Base-by-base conservation (phyloP, 768 basidiomycete genomes). In the Scleroderma bovista region DNA sequence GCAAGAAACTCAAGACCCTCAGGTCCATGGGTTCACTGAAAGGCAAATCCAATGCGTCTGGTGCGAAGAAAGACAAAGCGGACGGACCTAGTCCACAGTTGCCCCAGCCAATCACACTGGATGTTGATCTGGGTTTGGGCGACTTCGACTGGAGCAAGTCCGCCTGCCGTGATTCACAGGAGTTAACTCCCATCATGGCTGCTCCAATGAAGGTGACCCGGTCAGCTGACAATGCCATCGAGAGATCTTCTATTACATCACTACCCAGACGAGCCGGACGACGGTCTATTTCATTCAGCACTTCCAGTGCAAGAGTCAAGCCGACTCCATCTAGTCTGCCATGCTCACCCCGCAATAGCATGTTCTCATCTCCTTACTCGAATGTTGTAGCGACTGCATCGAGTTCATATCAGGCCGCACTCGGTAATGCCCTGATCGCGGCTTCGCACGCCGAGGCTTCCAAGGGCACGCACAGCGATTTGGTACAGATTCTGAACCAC, bases 361-460 rank as follows among this genome's bases (percentile, higher is more conserved):
- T 71, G 39, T 63, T 67, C 48, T 67, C 65, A 7, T 63, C 65
- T 2, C 55, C 63, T 8, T 48, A 61, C 31, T 49, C 54, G 32
- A 58, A 54, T 23, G 51, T 58, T 12, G 55, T 62, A 22, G 55
- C 63, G 20, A 55, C 61, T 19, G 45, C 61, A 39, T 69, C 65
- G 17, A 54, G 33, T 32, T 55, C 63, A 38, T 69, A 67, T 60
- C 86, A 89, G 56, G 83, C 79, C 13, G 77, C 84, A 2, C 75
- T 97, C n/a, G 91, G 86, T 32, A 92, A 88, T 51, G 93, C 93
- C 2, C 76, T 99, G 29, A 83, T 94, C 38, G 90, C 91, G 20
- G 95, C 95, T 0, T 94, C 93, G 1, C 94, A 99, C 64, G 87
- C 94, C 2, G 95, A 98, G 64, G 93, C 92, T 5, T 80, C 92